Evolutionary conservation across 2,329 filamentous ascomycete species (phyloP), one percentile per base, ranked within the genome.

Genomic region (Claviceps maximensis): DNA sequence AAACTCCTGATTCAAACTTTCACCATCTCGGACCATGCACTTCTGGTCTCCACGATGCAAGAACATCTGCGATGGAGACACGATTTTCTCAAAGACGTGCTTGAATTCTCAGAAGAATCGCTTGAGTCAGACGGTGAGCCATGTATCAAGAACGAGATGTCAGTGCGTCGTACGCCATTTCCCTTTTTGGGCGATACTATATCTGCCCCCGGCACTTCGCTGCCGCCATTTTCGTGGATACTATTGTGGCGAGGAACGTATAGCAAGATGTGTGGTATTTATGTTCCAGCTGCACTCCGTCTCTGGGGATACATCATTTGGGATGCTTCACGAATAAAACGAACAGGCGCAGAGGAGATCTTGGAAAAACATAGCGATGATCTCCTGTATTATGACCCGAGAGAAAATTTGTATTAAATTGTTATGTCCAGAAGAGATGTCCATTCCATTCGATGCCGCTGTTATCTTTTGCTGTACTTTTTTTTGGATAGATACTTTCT

Each of bases 301-400:
- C 33, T 3, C 33, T 56, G 54, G 54, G 56, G 56, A 6, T 57
- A 57, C 21, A 38, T 56, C 31, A 42, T 56, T n/a, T 58, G 54
- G 56, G 56, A 58, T 52, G 55, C 48, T 27, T 25, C 52, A 13
- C 51, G 51, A 23, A 29, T 55, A 5, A 36, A 55, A n/a, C 25
- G 41, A 4, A 49, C 44, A 9, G 47, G 31, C 27, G 47, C 47
- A n/a, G 36, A 49, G 21, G 47, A 46, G 27, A 45, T 49, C 27
- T 25, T 40, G 17, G 4, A 5, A 15, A 33, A 21, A 13, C 47
- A 49, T 17, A 33, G 31, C 31, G 10, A 12, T 1, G 13, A 33
- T 9, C 31, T 33, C 31, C n/a, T n/a, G n/a, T n/a, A n/a, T n/a
- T n/a, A n/a, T n/a, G n/a, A n/a, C n/a, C n/a, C n/a, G n/a, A n/a